Base-by-base conservation (phyloP, 208 protist species). In the Trypanosoma vivax region DNA sequence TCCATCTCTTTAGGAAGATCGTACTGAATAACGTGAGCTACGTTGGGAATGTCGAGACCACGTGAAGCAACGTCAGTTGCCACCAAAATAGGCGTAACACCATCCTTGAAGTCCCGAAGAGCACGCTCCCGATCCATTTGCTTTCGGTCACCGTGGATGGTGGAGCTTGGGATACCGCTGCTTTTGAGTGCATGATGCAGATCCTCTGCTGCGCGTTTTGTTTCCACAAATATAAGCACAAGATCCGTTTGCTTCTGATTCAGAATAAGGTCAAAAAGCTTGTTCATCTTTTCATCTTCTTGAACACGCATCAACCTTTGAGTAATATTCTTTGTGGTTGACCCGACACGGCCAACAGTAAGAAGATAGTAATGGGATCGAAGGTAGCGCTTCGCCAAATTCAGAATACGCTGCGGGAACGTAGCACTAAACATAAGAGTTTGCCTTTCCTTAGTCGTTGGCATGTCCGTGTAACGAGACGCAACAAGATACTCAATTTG, bases 361-460 rank as follows among this genome's bases (percentile, higher is more conserved):
- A 99, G 73, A 60, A 98, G 97, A 65, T 92, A 89, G 62, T 99
- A 92, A 59, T 98, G 97, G 56, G 94, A 76, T 35, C 73, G 70
- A 14, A 99, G 73, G 76, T 99, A 99, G 54, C 97, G 91, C 42
- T 85, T 76, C 0, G 98, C 97, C 11, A 99, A 86, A 58, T 82
- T 83, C 62, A 99, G 92, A 54, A 99, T 99, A 62, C 94, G 91
- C 61, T 89, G 76, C 1, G 98, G 97, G 78, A 99, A 99, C 24
- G 98, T 99, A 41, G 98, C 98, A 46, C 84, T 97, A 83, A 99
- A 99, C 94, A 99, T 97, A 16, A 99, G 82, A 29, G 98, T 99
- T 72, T 99, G 98, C 25, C 98, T 82, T 11, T 98, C 83, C 9
- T 88, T 81, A 16, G 93, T 70, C 6, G 41, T 49, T 0, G 89